Evolutionary conservation across 495 filamentous ascomycete species (phyloP).

Genomic region (Hyaloscypha finlandica): DNA sequence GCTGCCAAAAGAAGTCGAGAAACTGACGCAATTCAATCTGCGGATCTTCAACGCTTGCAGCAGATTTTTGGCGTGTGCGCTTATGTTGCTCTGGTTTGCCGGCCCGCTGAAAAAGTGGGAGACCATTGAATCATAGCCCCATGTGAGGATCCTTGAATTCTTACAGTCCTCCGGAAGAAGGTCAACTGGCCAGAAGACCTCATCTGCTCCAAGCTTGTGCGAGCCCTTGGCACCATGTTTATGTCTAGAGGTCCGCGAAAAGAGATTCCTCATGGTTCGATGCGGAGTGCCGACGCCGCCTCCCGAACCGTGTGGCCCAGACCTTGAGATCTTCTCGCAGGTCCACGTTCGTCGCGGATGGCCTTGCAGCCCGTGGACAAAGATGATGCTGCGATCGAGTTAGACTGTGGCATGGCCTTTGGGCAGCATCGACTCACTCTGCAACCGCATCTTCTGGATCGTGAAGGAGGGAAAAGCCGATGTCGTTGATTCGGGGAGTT

Average conservation of each 20-base stretch:
- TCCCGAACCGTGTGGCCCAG: background rate
- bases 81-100: slow-evolving; percentile 37
- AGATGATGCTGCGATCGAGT: background rate
- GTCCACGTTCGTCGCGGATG: background rate
- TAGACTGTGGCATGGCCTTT: background rate
- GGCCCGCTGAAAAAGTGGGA: slow-evolving; percentile 30
- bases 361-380: background rate
- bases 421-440: slow-evolving; percentile 8
- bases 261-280: background rate
- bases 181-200: slow-evolving; percentile 40
- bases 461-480: slow-evolving; percentile 17
- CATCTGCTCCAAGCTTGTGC: background rate
- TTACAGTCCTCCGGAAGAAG: slow-evolving; percentile 38
- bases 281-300: background rate
- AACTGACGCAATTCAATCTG: background rate
- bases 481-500: slow-evolving; percentile 16
- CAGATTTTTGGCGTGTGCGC: slow-evolving; percentile 41
- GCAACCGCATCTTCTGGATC: slow-evolving; percentile 17
- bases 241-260: background rate
- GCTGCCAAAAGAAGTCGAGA: background rate
- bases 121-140: slow-evolving; percentile 45
- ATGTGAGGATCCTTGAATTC: slow-evolving; percentile 40
- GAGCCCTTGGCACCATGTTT: background rate
- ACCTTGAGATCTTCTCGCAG: background rate
- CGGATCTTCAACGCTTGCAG: slow-evolving; percentile 20